Evolutionary conservation across 2,329 filamentous ascomycete genomes (phyloP).

Genomic region (Rasamsonia emersonii): DNA sequence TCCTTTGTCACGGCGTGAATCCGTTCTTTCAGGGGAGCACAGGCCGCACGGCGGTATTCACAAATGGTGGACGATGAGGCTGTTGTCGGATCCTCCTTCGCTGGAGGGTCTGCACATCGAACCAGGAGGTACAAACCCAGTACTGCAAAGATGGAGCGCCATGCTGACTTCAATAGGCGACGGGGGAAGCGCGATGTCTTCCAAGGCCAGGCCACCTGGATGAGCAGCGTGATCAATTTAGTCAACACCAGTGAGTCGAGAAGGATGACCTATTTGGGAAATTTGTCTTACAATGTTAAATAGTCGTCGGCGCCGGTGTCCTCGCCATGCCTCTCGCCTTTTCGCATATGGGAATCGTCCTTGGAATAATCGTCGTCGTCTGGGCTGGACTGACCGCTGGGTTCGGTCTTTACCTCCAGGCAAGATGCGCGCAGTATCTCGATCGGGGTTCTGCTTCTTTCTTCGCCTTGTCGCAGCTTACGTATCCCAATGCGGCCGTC

Average conservation of each 20-base stretch:
- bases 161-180: constrained; percentile 17
- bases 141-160: too few species aligned
- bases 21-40: too few species aligned
- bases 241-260: constrained; percentile 75
- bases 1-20: too few species aligned
- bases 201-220: constrained; percentile 71
- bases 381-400: constrained; percentile 86
- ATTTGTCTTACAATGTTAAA: background rate
- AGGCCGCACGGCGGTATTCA: too few species aligned
- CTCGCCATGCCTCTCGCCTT: constrained; percentile 93
- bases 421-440: constrained; percentile 84
- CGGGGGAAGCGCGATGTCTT: constrained; percentile 59
- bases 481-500: constrained; percentile 91
- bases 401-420: constrained; percentile 91
- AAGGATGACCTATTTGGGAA: too few species aligned
- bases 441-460: constrained; percentile 85
- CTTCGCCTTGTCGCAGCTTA: constrained; percentile 93
- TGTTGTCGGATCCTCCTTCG: background rate
- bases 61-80: background rate
- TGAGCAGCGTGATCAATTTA: constrained; percentile 88
- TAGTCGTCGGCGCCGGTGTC: constrained; percentile 87
- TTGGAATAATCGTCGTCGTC: constrained; percentile 74
- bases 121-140: constrained; percentile 8
- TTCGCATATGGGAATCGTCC: constrained; percentile 86
- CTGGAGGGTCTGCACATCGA: constrained; percentile 8